phyloP scores from a whole-genome alignment of 441 rosid genomes.

The Theobroma grandiflorum region DNA sequence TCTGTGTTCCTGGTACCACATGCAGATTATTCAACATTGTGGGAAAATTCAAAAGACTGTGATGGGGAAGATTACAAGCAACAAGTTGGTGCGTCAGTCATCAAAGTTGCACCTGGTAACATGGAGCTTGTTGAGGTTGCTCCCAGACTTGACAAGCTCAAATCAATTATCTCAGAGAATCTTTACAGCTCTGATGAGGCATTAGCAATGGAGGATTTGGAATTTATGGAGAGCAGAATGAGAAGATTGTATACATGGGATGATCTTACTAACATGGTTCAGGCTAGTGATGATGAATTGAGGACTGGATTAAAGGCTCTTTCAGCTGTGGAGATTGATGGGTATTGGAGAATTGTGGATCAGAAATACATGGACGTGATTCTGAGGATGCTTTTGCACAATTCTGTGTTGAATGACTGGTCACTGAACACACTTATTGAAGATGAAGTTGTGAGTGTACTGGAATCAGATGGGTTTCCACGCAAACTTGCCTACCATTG shows the following conservation, averaged over 20 bases:
- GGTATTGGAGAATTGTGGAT: slow-evolving; percentile 84
- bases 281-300: slow-evolving; percentile 86
- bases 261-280: slow-evolving; percentile 72
- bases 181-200: slow-evolving; percentile 58
- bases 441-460: slow-evolving; percentile 58
- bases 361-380: slow-evolving; percentile 69
- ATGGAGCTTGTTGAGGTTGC: slow-evolving; percentile 88
- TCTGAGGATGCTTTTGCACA: slow-evolving; percentile 71
- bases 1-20: slow-evolving; percentile 82
- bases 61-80: slow-evolving; percentile 24
- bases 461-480: slow-evolving; percentile 79
- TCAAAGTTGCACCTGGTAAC: slow-evolving; percentile 73
- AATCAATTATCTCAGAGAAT: slow-evolving; percentile 60
- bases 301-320: slow-evolving; percentile 58
- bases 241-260: slow-evolving; percentile 60
- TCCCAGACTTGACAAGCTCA: slow-evolving; percentile 87
- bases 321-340: slow-evolving; percentile 85
- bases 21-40: slow-evolving; percentile 34
- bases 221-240: slow-evolving; percentile 31
- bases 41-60: slow-evolving; percentile 37
- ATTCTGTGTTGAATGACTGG: slow-evolving; percentile 78
- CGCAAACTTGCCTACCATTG: slow-evolving; percentile 63
- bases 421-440: slow-evolving; percentile 58
- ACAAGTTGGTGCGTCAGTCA: slow-evolving; percentile 47
- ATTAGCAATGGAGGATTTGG: slow-evolving; percentile 42